These are phyloP conservation scores for Sarocladiaceae sp. DNA, from an alignment of 2,329 filamentous ascomycete genomes.

Conservation along the genomic window DNA sequence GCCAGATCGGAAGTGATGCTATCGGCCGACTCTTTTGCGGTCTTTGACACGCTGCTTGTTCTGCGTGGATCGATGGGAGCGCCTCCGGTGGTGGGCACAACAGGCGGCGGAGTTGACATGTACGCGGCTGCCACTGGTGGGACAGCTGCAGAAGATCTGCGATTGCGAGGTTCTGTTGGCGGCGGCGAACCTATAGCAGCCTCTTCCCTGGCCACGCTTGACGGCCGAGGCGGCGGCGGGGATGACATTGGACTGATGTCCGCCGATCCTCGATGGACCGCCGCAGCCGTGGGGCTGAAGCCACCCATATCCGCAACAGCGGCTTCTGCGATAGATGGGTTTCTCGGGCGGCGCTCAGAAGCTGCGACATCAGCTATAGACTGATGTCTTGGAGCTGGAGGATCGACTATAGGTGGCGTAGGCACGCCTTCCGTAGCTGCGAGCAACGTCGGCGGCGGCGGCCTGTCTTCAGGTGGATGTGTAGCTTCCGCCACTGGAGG, in stretches of 20 bases:
- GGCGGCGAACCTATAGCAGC: constrained; percentile 11
- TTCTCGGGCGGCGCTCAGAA: neutral
- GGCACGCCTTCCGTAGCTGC: constrained; percentile 2
- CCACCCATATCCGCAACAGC: constrained; percentile 4
- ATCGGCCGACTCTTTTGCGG: constrained; percentile 3
- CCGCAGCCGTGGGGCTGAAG: neutral
- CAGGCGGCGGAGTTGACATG: neutral
- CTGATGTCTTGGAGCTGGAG: neutral
- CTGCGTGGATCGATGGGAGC: neutral
- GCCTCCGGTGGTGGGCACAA: neutral
- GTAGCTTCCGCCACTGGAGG: neutral
- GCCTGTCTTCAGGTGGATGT: neutral
- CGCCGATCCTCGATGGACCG: neutral
- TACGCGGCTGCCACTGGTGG: constrained; percentile 1
- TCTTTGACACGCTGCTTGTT: neutral
- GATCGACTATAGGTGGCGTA: neutral
- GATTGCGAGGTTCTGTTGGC: neutral
- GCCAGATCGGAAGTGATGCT: constrained; percentile 11
- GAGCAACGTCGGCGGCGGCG: neutral
- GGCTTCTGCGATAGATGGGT: constrained; percentile 1
- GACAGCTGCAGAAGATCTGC: neutral
- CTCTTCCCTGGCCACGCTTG: constrained; percentile 12
- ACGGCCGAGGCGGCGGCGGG: constrained; percentile 6
- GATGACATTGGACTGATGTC: constrained; percentile 6
- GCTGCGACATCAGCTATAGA: neutral